Evolutionary conservation across 2,329 filamentous ascomycete species (phyloP), one percentile per base, ranked within the genome.

Genomic region (Coleophoma eucalyptorum): DNA sequence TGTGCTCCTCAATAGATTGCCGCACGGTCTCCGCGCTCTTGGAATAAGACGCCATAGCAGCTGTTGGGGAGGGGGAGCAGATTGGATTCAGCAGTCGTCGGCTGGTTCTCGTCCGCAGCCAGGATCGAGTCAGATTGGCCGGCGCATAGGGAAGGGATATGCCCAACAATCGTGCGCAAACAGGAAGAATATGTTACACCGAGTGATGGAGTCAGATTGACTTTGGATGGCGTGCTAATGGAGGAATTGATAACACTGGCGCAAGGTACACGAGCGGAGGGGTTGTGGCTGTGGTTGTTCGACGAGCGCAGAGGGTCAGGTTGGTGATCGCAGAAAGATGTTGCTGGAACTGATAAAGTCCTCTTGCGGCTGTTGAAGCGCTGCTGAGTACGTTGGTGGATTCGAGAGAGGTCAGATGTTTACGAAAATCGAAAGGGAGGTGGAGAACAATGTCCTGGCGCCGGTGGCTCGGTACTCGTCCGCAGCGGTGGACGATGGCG

Each of bases 1-100:
- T 50, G 31, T 54, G 44, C 55, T 58, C 55, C 59, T 64, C 59
- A 53, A 64, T 50, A 11, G 55, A 59, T 44, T 60, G 60, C 52
- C 56, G 59, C 49, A 59, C 35, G 8, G 57, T 42, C 47, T 53
- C 51, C 18, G 54, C 50, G 43, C 60, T 56, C 53, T 54, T 52
- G 48, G 51, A 52, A 45, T 21, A 55, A 55, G 57, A 60, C 55
- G 58, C 58, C 60, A 62, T 62, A 50, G 41, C 51, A 50, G 50
- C 26, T 11, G n/a, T 20, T 6, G 26, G n/a, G 35, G 16, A 20
- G n/a, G 35, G 16, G 26, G 33, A 35, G 20, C 43, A 32, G 20
- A 16, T 16, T 4, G 31, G 20, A 13, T n/a, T 33, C 34, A n/a
- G 18, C 5, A 38, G 26, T 11, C 11, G 41, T 13, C 16, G 8